Evolutionary conservation across 148 eudicot genomes (phyloP), one percentile per base, ranked within the genome.

Genomic region (Salicornia ramosissima): DNA sequence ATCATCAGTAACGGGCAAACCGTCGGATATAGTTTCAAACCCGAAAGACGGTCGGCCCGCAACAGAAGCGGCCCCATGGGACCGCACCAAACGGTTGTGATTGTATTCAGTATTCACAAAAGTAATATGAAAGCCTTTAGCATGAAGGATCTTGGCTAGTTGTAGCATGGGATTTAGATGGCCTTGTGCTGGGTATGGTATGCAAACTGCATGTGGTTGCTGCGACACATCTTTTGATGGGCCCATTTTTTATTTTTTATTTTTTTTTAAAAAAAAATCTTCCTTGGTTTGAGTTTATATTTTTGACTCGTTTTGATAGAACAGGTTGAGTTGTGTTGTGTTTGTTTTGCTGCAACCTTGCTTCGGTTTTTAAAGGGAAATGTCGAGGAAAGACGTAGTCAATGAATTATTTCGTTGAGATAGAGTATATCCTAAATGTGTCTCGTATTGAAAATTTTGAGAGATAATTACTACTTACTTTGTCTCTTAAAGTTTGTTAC

Each of bases 91-190:
- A 43, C 84, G 84, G 16, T 29, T 56, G 34, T 46, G 71, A 45
- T 81, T 81, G 72, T 28, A 75, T 52, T 75, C 77, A 0, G 74
- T 81, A 71, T 67, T 52, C 45, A 81, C 81, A 14, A 78, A 81
- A 24, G 84, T 81, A 46, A 81, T 68, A 75, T 81, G 79, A 31
- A 81, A 78, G 74, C 79, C 79, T 28, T 30, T 39, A 9, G 77
- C 45, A 36, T 77, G 69, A 6, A 77, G 77, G 31, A 77, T 40
- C 43, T 67, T 77, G 55, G 80, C 76, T 43, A 77, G 25, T 29
- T 74, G 53, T 2, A 78, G 22, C 77, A 73, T 73, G 33, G 77
- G 81, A 52, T 63, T 62, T 26, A 62, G 68, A 19, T 68, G 70
- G 33, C 81, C 77, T 65, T 76, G 79, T 4, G 79, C 70, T 5